Conservation (phyloP, 2,329 filamentous ascomycete species). For the Domatiomyces catenatus region DNA sequence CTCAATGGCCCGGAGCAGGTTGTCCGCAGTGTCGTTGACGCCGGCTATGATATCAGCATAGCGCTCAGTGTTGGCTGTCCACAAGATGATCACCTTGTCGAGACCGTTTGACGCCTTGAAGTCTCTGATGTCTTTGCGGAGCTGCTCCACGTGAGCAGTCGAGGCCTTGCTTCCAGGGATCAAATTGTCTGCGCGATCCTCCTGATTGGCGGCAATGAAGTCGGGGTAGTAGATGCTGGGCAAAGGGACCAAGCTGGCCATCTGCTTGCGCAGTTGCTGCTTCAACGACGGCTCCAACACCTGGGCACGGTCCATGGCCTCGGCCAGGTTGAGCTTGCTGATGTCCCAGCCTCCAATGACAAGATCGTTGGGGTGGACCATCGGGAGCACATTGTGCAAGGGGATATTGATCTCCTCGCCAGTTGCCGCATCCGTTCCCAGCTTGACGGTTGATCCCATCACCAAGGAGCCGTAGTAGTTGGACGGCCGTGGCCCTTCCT, state of each 20-base stretch:
- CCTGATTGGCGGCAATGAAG: conserved; percentile 98
- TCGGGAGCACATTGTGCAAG: conserved; percentile 83
- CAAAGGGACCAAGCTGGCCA: conserved; percentile 73
- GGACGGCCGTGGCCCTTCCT: conserved; percentile 66
- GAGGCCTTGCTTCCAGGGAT: conserved; percentile 70
- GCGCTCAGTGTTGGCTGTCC: conserved; percentile 98
- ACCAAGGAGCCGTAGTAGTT: conserved; percentile 98
- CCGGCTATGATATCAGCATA: conserved; percentile 77
- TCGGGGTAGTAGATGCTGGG: conserved; percentile 97
- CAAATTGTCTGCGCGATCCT: conserved; percentile 85
- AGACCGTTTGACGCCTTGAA: conserved; percentile 77
- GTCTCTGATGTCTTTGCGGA: conserved; percentile 81
- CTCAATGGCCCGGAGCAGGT: conserved; percentile 77
- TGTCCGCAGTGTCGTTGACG: conserved; percentile 93
- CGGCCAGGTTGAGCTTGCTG: conserved; percentile 71
- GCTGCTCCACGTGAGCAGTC: conserved; percentile 76
- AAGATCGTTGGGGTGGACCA: conserved; percentile 94
- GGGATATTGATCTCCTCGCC: conserved; percentile 87
- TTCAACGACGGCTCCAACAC: conserved; percentile 95
- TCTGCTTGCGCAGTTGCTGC: conserved; percentile 77
- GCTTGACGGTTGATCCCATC: conserved; percentile 95
- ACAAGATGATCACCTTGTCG: conserved; percentile 93
- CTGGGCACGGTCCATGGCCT: conserved; percentile 87
- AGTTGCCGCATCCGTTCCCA: conserved; percentile 73
- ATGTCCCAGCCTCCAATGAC: conserved; percentile 97